A percentile compares a stretch with the other conserved stretches of the same genome.
phyloP scores from a whole-genome alignment of 345 rosid genomes.

The Cardamine occulta region DNA sequence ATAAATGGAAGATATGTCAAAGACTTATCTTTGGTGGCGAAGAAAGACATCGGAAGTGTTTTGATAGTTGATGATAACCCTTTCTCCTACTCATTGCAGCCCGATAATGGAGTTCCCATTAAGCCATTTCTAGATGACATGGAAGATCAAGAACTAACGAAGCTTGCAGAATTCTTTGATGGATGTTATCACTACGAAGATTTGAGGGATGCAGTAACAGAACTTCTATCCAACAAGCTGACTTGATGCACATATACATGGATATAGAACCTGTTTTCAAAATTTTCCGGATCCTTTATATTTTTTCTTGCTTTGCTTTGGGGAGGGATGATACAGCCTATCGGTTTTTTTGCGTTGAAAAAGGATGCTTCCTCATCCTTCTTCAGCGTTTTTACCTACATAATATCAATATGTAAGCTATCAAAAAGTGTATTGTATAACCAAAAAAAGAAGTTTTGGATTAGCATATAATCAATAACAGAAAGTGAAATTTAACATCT shows the following conservation, averaged over 20 bases:
- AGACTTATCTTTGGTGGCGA: slow-evolving; percentile 71
- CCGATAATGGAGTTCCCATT: slow-evolving; percentile 79
- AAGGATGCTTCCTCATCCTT: slow-evolving; percentile 26
- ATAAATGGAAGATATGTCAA: slow-evolving; percentile 72
- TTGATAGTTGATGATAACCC: slow-evolving; percentile 93
- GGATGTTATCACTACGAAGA: slow-evolving; percentile 60
- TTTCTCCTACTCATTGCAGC: slow-evolving; percentile 68
- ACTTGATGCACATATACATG: slow-evolving; percentile 9
- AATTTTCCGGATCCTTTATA: slow-evolving; percentile 6
- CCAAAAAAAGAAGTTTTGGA: slow-evolving; percentile 24
- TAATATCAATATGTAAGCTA: neutral
- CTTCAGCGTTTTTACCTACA: slow-evolving; percentile 39
- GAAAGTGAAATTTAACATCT: slow-evolving; percentile 5
- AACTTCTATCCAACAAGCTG: slow-evolving; percentile 30
- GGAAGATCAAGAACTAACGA: slow-evolving; percentile 60
- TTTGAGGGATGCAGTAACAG: slow-evolving; percentile 73
- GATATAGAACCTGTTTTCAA: slow-evolving; percentile 16
- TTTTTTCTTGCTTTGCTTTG: slow-evolving; percentile 26
- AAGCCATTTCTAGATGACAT: slow-evolving; percentile 65
- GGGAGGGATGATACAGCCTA: neutral
- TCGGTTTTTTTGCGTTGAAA: slow-evolving; percentile 34
- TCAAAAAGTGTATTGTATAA: slow-evolving; percentile 12
- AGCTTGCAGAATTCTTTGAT: slow-evolving; percentile 63
- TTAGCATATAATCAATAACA: slow-evolving; percentile 4
- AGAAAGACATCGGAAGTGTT: slow-evolving; percentile 55